Conservation (phyloP, 2,329 filamentous ascomycete species). For the Basipetospora chlamydospora region DNA sequence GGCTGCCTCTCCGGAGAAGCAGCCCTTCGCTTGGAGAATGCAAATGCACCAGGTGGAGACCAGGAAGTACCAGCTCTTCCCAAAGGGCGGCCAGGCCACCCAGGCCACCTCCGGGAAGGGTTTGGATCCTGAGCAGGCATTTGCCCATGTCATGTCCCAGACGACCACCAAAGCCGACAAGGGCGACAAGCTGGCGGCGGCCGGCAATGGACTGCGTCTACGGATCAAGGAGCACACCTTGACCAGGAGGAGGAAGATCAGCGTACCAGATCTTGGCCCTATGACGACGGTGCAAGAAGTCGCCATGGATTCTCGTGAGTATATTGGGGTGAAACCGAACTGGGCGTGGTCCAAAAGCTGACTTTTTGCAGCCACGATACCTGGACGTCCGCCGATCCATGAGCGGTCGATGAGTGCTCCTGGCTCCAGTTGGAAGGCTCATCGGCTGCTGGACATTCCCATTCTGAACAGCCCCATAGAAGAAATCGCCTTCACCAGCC, state of each 20-base stretch:
- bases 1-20: conserved; percentile 3
- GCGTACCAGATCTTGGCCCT: conserved; percentile 48
- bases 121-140: conserved; percentile 35
- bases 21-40: conserved; percentile 6
- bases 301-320: conserved; percentile 57
- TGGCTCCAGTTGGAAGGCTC: conserved; percentile 31
- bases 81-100: conserved; percentile 33
- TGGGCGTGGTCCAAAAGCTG: conserved; percentile 3
- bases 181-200: conserved; percentile 21
- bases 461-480: conserved; percentile 4
- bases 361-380: conserved; percentile 45
- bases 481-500: conserved; percentile 1
- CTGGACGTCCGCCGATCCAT: conserved; percentile 47
- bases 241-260: conserved; percentile 45
- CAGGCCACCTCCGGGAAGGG: conserved; percentile 29
- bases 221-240: conserved; percentile 44
- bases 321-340: too few relatives aligned
- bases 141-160: conserved; percentile 24
- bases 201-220: conserved; percentile 28
- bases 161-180: conserved; percentile 20
- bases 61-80: conserved; percentile 48
- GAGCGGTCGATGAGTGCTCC: conserved; percentile 52
- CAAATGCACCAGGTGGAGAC: conserved; percentile 6
- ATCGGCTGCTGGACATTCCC: too few relatives aligned
- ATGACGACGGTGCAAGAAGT: conserved; percentile 56